Base-by-base conservation (phyloP, 306 rosid species). In the Oxytropis ochrocephala region DNA sequence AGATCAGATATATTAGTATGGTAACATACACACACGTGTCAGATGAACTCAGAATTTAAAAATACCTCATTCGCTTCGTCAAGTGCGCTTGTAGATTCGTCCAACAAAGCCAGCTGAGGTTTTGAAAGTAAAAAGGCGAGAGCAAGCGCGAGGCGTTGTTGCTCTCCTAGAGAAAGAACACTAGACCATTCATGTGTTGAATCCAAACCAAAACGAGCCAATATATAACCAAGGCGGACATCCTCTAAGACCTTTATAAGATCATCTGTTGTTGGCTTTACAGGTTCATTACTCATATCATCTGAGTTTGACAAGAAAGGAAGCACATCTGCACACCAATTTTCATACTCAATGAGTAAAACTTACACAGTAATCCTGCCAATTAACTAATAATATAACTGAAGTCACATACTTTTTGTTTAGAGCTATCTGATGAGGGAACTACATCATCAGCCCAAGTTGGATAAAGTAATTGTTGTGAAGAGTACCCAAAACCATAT, bases 161-260 rank as follows among this genome's bases (percentile, higher is more conserved):
- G 99, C 83, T 94, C 99, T 63, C 99, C 99, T 3, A 94, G 85
- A 43, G 99, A 94, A 43, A 94, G 91, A 81, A 94, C 97, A 80
- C 97, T 91, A 11, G 99, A 85, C 99, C 99, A 94, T 75, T 91
- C 99, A n/a, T 70, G 85, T 2, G 65, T 87, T 67, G 86, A 79
- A 79, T 91, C 99, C 78, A 91, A 73, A 77, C 84, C 71, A 56
- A 94, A 82, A 47, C 99, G 91, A 75, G 88, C 68, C 83, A 94
- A 80, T 70, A 94, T 56, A 71, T 94, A 85, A 67, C 91, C 91
- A 24, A 94, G 88, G 7, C 89, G 88, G 49, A 94, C 99, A 57
- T 87, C 89, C 70, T 83, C 96, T 75, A 94, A 72, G 67, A 81
- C 94, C 85, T 81, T 78, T 73, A 75, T 77, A 74, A 94, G 81